Evolutionary conservation across 805 yeast species (phyloP).

Genomic region (Metschnikowia peoriensis): DNA sequence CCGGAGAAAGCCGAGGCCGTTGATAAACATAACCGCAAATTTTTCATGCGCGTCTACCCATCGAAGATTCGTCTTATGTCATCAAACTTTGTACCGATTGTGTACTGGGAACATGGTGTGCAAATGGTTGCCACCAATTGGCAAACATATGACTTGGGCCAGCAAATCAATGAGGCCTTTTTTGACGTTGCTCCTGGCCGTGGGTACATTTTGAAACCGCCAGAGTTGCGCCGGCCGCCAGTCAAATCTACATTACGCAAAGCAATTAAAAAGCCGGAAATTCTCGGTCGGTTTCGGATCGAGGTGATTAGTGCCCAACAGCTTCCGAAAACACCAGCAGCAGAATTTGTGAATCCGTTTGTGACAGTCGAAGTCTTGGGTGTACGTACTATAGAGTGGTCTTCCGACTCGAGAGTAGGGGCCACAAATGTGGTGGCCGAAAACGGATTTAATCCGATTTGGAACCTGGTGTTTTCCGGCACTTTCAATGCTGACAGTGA

Average conservation of each 20-base stretch:
- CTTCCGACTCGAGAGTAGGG: conserved; percentile 3
- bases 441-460: conserved; percentile 86
- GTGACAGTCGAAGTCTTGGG: conserved; percentile 63
- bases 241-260: conserved; percentile 22
- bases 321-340: conserved; percentile 60
- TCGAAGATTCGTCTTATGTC: conserved; percentile 74
- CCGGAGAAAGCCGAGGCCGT: conserved; percentile 52
- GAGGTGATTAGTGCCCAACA: conserved; percentile 79
- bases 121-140: conserved; percentile 97
- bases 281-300: conserved; percentile 22
- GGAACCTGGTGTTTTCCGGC: conserved; percentile 61
- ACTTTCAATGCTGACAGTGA: conserved; percentile 35
- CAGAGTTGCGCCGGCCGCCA: conserved; percentile 37
- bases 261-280: conserved; percentile 5
- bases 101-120: conserved; percentile 80
- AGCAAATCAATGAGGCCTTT: conserved; percentile 82
- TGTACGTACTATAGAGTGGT: conserved; percentile 27
- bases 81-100: conserved; percentile 75
- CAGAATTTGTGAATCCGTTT: conserved; percentile 54
- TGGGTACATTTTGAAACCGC: conserved; percentile 84
- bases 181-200: conserved; percentile 56
- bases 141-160: conserved; percentile 90
- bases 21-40: conserved; percentile 72
- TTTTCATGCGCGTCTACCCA: conserved; percentile 84
- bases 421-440: conserved; percentile 38